phyloP scores from a whole-genome alignment of 305 asterid genomes.

The Fraxinus platypoda region DNA sequence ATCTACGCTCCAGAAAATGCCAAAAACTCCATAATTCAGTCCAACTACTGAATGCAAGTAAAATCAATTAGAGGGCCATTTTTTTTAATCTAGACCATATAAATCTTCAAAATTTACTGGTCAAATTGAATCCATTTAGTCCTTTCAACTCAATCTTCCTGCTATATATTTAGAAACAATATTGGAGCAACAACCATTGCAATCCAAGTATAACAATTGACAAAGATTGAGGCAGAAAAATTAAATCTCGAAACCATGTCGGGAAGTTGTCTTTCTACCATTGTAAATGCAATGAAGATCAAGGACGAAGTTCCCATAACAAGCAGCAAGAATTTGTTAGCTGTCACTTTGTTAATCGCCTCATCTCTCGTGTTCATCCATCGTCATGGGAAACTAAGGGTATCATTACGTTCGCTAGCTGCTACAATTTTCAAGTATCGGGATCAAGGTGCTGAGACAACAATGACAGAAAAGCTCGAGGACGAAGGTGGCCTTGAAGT shows the following conservation, averaged over 20 bases:
- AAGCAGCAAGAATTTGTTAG: background rate
- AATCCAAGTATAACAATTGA: background rate
- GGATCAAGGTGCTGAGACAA: background rate
- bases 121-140: background rate
- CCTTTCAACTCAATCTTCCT: background rate
- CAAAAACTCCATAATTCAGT: background rate
- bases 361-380: background rate
- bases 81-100: background rate
- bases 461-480: background rate
- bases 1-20: background rate
- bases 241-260: background rate
- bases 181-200: background rate
- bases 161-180: background rate
- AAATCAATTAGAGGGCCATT: background rate
- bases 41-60: background rate
- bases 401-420: background rate
- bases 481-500: background rate
- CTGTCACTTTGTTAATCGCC: background rate
- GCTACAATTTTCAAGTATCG: background rate
- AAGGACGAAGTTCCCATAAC: background rate
- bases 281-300: background rate
- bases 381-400: background rate
- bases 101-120: background rate
- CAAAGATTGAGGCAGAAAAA: background rate
- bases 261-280: background rate